Evolutionary conservation across 179 eudicot genomes (phyloP).

Genomic region (Spergularia azorica): DNA sequence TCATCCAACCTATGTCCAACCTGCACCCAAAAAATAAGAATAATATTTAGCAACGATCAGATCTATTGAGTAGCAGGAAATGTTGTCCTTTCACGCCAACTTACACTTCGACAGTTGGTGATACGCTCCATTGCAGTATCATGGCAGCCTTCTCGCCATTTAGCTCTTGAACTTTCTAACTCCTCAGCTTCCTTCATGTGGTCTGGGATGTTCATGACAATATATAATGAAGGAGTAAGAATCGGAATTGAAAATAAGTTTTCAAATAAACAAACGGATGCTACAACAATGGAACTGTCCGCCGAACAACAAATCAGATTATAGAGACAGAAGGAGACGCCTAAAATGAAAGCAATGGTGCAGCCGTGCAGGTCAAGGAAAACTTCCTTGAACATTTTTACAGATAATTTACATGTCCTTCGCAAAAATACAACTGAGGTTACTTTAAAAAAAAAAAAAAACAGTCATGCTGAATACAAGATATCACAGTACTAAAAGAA

Average conservation of each 20-base stretch:
- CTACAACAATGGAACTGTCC: slow-evolving; percentile 9
- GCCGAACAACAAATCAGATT: background rate
- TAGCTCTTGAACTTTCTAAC: slow-evolving; percentile 39
- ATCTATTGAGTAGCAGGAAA: background rate
- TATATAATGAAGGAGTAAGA: background rate
- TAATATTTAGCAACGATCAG: slow-evolving; percentile 8
- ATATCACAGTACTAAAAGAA: background rate
- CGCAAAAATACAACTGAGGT: too few species aligned
- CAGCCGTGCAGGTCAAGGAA: background rate
- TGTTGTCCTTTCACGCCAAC: slow-evolving; percentile 18
- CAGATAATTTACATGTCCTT: too few species aligned
- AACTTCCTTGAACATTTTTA: too few species aligned
- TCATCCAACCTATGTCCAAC: slow-evolving; percentile 34
- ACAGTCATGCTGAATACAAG: background rate
- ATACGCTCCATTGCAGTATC: slow-evolving; percentile 35
- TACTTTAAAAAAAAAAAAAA: too few species aligned
- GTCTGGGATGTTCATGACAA: slow-evolving; percentile 34
- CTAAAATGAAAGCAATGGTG: background rate
- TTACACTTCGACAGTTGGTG: slow-evolving; percentile 26
- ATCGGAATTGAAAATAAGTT: slow-evolving; percentile 8
- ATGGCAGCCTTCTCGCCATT: slow-evolving; percentile 60
- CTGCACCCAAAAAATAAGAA: slow-evolving; percentile 33
- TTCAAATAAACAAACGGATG: background rate
- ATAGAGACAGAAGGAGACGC: background rate
- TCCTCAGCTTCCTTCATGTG: slow-evolving; percentile 38